A percentile compares a stretch with the other conserved stretches of the same genome.
Conservation (phyloP, 2,329 filamentous ascomycete genomes). For the Lecanosticta acicola region DNA sequence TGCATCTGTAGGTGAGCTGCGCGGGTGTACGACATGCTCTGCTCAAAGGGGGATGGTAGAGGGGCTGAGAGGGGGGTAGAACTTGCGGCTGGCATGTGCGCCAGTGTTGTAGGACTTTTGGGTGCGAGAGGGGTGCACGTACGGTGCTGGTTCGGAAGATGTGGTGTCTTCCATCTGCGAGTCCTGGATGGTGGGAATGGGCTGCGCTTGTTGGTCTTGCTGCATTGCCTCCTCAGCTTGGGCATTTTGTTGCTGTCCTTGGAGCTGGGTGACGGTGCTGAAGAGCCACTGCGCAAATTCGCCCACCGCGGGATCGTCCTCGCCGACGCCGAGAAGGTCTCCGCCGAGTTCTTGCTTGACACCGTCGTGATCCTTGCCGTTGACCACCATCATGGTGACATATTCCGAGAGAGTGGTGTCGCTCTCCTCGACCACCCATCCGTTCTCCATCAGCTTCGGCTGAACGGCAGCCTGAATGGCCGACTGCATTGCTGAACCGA, state of each 20-base stretch:
- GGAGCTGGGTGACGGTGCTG: constrained; percentile 67
- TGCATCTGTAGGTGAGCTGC: not conserved
- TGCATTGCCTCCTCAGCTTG: constrained; percentile 13
- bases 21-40: not conserved
- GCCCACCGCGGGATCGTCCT: constrained; percentile 74
- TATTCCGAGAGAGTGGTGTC: constrained; percentile 89
- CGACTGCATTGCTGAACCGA: constrained; percentile 61
- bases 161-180: constrained; percentile 63
- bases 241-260: constrained; percentile 34
- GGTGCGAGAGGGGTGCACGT: constrained; percentile 25
- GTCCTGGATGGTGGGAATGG: constrained; percentile 46
- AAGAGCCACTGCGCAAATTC: constrained; percentile 95
- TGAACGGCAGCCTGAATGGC: constrained; percentile 78
- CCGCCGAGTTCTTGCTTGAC: constrained; percentile 82
- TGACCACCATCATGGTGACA: constrained; percentile 93
- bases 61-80: not conserved
- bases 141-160: constrained; percentile 39
- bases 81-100: not conserved
- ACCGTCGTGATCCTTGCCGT: constrained; percentile 86
- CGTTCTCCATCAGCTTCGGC: constrained; percentile 85
- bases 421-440: constrained; percentile 77
- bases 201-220: constrained; percentile 14
- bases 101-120: not conserved
- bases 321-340: constrained; percentile 74
- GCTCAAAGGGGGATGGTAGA: not conserved